Evolutionary conservation across 305 asterid genomes (phyloP), one percentile per base, ranked within the genome.

Genomic region (Stenogyne calaminthoides): DNA sequence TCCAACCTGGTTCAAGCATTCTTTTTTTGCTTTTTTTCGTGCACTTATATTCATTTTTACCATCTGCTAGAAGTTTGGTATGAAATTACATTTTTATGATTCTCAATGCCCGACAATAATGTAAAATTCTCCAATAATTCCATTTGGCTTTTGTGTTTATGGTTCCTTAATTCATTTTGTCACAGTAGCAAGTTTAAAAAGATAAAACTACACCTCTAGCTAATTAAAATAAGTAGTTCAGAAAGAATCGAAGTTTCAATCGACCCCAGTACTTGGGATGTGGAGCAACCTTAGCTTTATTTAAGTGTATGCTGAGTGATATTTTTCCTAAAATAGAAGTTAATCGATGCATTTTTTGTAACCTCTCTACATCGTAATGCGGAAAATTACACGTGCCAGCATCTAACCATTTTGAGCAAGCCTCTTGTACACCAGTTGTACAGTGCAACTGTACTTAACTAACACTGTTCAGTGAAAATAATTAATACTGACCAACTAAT

Each of bases 341-440:
- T 62, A n/a, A 15, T 60, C 47, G 22, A 67, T 52, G 73, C 36
- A 16, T 52, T 54, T 18, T 4, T 37, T 37, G 1, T 1, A 37
- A 51, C 71, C 36, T 32, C 34, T 22, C 39, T 18, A 42, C 15
- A 49, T 49, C 56, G 15, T 49, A 27, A 61, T 25, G 67, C 4
- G 40, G 51, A 73, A 39, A 46, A 67, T n/a, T 62, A 52, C 62
- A 25, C 27, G 65, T 54, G 29, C 44, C 77, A 37, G 42, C 25
- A 69, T 27, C 49, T 25, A 77, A 63, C 49, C 69, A 74, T 60
- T 49, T 49, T 32, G 36, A 32, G 36, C 36, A 32, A 32, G 36
- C 4, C 36, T 32, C 36, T 32, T 4, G 36, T 32, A 32, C 36
- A 4, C 36, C 36, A 32, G 36, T 32, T 32, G 36, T 32, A 32